Evolutionary conservation across 768 basidiomycete genomes (phyloP), one percentile per base, ranked within the genome.

Genomic region (Lepiota brunneoincarnata): DNA sequence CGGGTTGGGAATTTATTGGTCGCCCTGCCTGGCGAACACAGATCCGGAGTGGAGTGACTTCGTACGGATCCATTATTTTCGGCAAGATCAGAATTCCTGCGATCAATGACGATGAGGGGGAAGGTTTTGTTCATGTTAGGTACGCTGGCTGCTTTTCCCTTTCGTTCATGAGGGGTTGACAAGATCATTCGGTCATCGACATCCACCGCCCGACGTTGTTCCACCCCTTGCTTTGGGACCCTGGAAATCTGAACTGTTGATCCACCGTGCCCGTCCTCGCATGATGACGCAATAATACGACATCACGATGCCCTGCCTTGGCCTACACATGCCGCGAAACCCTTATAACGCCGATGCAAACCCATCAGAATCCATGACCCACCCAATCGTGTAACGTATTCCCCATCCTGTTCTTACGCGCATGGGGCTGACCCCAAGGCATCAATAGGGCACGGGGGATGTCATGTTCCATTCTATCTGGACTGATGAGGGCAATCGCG

Each of bases 11-110:
- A 24, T 43, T 14, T 20, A 35, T 31, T 35, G 14, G 3, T 48
- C 11, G 36, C 36, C 49, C 17, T 17, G 31, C 20, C 37, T n/a
- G 11, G 14, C 36, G 10, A 14, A 23, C 20, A 10, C 42, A 75
- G 75, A 64, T 76, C 40, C 74, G 86, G 51, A 84, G 80, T 61
- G 86, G 77, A 3, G 57, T 68, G 35, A 84, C 83, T 31, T 76
- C 83, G 12, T 77, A 91, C 65, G 89, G 89, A 14, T 81, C 77
- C 9, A 80, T 91, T 53, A 80, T 92, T 56, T 66, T 92, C 10
- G 89, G 90, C 23, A 90, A 91, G 75, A 79, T 91, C 65, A 79
- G 78, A 60, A 75, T 91, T 41, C 86, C 87, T 6, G 85, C 79
- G 18, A 71, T 89, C 49, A 72, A 79, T 6, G 87, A 89, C 61